Evolutionary conservation across 306 rosid genomes (phyloP), one percentile per base, ranked within the genome.

Genomic region (Arachis stenosperma): DNA sequence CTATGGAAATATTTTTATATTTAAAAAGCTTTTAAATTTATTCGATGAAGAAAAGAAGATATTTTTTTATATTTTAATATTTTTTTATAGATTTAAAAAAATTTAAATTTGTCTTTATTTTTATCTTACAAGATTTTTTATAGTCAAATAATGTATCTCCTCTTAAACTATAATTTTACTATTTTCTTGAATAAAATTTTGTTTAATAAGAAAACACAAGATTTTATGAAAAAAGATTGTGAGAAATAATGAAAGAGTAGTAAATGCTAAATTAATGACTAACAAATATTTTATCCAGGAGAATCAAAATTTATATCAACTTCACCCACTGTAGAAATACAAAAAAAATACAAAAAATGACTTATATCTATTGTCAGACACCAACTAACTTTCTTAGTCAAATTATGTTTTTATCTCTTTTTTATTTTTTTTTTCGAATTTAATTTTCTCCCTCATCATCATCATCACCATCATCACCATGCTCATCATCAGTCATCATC

Each of bases 251-350:
- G 1, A 22, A 0, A 22, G 27, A 22, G 27, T 1, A 74, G 85
- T 55, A 83, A 75, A 65, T 69, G 47, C 76, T 81, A 78, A 82
- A 83, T 63, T 63, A 50, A 84, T 74, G 86, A 79, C 62, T 30
- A 70, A 3, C 75, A 89, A 89, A 89, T 89, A 95, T 89, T 89
- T 88, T 85, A 84, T 79, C 40, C 66, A 76, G 81, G 89, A 82
- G 89, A 88, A 88, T 89, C 95, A 85, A 89, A 75, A 87, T 78
- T 86, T 90, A 84, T 87, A 95, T 91, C 95, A 91, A 89, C 71
- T 84, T 87, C 85, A 85, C 89, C 90, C 86, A 22, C 1, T 22
- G 1, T 22, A 22, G 27, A 22, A 22, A 22, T 89, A 85, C 92
- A 83, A 58, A 7, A 64, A 17, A 44, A 60, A 76, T 63, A 46